Conservation (phyloP, 2,329 filamentous ascomycete species). For the Pseudogymnoascus pannorum region DNA sequence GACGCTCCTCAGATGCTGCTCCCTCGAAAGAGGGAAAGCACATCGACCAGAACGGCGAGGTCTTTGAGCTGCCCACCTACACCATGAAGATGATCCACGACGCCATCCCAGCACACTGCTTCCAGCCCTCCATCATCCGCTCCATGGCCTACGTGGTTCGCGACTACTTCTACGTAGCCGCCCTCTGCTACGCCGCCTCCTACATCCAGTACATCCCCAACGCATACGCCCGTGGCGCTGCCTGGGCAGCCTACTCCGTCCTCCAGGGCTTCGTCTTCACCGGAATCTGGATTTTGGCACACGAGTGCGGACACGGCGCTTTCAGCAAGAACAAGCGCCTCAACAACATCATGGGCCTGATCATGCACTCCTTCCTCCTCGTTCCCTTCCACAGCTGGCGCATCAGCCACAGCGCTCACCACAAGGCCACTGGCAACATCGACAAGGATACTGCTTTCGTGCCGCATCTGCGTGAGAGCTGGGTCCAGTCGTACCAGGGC, state of each 20-base stretch:
- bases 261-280: constrained; percentile 59
- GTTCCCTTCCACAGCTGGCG: constrained; percentile 69
- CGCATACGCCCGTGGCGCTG: constrained; percentile 35
- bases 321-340: constrained; percentile 50
- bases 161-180: constrained; percentile 43
- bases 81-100: constrained; percentile 28
- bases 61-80: constrained; percentile 24
- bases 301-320: constrained; percentile 64
- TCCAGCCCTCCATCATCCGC: constrained; percentile 44
- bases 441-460: constrained; percentile 60
- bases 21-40: constrained; percentile 11
- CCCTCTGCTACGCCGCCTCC: constrained; percentile 42
- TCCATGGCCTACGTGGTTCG: constrained; percentile 51
- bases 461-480: constrained; percentile 37
- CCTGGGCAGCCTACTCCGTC: constrained; percentile 55
- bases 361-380: constrained; percentile 57
- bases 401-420: constrained; percentile 61
- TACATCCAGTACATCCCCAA: constrained; percentile 46
- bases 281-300: constrained; percentile 63
- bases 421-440: constrained; percentile 60
- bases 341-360: constrained; percentile 57
- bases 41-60: constrained; percentile 13
- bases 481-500: constrained; percentile 12
- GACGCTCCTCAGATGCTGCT: neutral
- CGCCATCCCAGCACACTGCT: constrained; percentile 55